Evolutionary conservation across 2,329 filamentous ascomycete species (phyloP).

Genomic region (Clarireedia monteithiana): DNA sequence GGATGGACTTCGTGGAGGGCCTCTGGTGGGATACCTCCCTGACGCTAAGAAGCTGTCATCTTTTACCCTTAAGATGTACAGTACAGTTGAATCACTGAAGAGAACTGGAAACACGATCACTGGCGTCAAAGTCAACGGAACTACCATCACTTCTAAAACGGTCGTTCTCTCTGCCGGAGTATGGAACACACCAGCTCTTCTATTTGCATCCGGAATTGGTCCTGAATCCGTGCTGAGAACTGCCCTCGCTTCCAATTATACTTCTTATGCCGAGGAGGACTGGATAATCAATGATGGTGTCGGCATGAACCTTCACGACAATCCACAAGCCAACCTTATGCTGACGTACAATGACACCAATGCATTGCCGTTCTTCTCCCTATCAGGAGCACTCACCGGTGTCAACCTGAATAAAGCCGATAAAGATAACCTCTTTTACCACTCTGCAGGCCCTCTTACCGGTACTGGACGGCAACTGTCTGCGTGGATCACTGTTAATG

Average conservation of each 20-base stretch:
- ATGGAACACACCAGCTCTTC: neutral
- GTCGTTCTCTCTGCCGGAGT: neutral
- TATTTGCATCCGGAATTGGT: neutral
- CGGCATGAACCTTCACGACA: neutral
- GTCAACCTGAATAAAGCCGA: neutral
- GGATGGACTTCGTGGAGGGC: slow-evolving; percentile 1
- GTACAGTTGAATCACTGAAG: neutral
- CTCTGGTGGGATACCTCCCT: neutral
- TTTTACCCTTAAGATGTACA: neutral
- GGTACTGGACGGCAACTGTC: neutral
- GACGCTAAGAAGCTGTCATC: neutral
- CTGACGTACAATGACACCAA: neutral
- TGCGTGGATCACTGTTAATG: neutral
- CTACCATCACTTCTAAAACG: neutral
- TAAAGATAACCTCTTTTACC: neutral
- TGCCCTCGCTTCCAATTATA: neutral
- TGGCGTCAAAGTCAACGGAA: neutral
- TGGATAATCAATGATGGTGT: slow-evolving; percentile 3
- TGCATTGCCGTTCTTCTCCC: neutral
- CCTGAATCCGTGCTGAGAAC: neutral
- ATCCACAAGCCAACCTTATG: neutral
- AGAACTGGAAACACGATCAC: neutral
- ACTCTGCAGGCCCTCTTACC: neutral
- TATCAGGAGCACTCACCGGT: neutral
- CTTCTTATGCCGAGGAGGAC: neutral